Conservation (phyloP, 1,284 basidiomycete species). For the Ceratorhiza oryzae-sativae region DNA sequence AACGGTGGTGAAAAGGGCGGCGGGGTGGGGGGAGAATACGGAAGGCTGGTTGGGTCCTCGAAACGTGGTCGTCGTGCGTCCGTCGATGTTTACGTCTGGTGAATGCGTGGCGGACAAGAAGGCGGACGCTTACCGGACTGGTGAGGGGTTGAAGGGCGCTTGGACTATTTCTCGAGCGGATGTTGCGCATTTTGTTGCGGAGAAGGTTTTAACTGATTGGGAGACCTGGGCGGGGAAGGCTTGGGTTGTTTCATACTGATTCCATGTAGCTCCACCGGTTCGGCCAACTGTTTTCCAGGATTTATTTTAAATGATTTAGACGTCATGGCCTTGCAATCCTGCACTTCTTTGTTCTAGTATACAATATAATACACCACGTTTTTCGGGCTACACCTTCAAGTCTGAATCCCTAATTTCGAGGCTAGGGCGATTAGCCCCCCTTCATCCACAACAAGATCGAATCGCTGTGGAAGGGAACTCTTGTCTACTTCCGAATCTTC, state of each 20-base stretch:
- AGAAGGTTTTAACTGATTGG: slow-evolving; percentile 60
- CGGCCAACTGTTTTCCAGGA: too few relatives aligned
- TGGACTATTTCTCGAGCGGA: slow-evolving; percentile 69
- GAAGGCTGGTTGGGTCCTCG: slow-evolving; percentile 55
- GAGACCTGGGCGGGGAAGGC: slow-evolving; percentile 59
- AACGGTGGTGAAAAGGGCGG: slow-evolving; percentile 55
- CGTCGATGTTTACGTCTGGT: slow-evolving; percentile 65
- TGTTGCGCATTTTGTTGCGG: slow-evolving; percentile 68
- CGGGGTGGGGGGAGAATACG: slow-evolving; percentile 47
- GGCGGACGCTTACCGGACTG: slow-evolving; percentile 47
- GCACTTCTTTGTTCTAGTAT: too few relatives aligned
- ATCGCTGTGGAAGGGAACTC: slow-evolving; percentile 27
- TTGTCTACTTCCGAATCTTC: slow-evolving; percentile 46
- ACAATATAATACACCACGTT: too few relatives aligned
- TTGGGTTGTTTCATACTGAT: slow-evolving; percentile 38
- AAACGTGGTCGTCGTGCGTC: slow-evolving; percentile 60
- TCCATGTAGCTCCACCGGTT: too few relatives aligned
- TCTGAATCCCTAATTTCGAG: slow-evolving; percentile 32
- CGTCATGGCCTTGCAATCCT: too few relatives aligned
- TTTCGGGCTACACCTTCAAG: too few relatives aligned
- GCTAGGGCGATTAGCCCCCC: slow-evolving; percentile 45
- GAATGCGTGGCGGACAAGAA: slow-evolving; percentile 58
- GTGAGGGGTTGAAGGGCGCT: slow-evolving; percentile 51
- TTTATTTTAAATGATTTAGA: too few relatives aligned
- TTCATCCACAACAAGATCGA: slow-evolving; percentile 45